These are phyloP conservation scores for Solanum pimpinellifolium DNA, from an alignment of 257 asterid genomes.

Conservation along the genomic window DNA sequence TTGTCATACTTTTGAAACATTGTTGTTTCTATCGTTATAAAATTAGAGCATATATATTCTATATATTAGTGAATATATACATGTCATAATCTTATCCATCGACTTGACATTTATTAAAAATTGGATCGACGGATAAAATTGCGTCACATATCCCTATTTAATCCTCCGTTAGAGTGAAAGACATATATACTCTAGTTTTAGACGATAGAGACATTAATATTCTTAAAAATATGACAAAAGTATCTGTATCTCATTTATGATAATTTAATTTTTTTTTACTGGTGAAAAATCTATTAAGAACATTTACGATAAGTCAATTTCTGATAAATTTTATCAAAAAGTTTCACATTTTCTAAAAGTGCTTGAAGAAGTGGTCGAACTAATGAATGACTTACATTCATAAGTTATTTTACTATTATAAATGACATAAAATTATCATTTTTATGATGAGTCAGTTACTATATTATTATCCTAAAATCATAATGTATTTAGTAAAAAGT, in stretches of 20 bases:
- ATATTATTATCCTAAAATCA: background rate
- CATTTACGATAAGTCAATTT: too few species aligned
- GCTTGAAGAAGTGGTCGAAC: background rate
- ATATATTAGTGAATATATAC: too few species aligned
- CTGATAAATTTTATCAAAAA: too few species aligned
- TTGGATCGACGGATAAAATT: too few species aligned
- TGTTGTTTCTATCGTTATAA: accelerated
- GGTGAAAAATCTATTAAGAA: too few species aligned
- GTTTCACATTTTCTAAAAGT: background rate
- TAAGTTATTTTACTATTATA: background rate
- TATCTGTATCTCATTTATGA: too few species aligned
- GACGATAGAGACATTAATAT: background rate
- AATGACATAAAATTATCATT: background rate
- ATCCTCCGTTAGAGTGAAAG: background rate
- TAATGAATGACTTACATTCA: background rate
- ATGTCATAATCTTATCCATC: too few species aligned
- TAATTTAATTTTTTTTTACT: too few species aligned
- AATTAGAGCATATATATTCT: too few species aligned
- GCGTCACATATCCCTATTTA: too few species aligned
- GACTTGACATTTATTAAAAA: too few species aligned
- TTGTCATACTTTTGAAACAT: too few species aligned
- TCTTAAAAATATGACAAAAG: accelerated
- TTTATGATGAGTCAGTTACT: background rate
- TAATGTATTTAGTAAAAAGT: background rate
- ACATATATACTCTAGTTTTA: background rate